These are phyloP conservation scores for Paramecium tetraurelia DNA, from an alignment of 73 alveolate genomes.

Conservation along the genomic window DNA sequence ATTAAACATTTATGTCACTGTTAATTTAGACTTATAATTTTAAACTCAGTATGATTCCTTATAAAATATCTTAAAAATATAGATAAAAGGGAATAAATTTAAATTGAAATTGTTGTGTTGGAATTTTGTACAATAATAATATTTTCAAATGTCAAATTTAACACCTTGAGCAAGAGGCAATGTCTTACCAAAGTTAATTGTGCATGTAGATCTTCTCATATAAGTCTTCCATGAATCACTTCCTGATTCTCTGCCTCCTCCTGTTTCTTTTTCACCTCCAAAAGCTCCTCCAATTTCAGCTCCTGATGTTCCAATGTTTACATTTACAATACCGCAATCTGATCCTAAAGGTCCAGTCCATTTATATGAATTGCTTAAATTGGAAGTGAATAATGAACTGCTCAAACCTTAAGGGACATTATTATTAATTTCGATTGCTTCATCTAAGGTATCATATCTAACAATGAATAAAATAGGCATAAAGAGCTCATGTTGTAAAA, in stretches of 20 bases:
- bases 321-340: slow-evolving; percentile 91
- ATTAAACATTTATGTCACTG: background rate
- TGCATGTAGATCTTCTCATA: slow-evolving; percentile 93
- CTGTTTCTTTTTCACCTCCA: slow-evolving; percentile 97
- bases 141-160: slow-evolving; percentile 73
- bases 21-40: background rate
- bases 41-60: background rate
- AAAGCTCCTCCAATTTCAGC: slow-evolving; percentile 97
- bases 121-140: background rate
- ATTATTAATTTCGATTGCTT: slow-evolving; percentile 81
- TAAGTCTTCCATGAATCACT: slow-evolving; percentile 92
- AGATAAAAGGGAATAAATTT: background rate
- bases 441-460: slow-evolving; percentile 79
- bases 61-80: too few species aligned
- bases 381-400: slow-evolving; percentile 79
- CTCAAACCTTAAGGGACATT: slow-evolving; percentile 91
- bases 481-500: slow-evolving; percentile 77
- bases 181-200: slow-evolving; percentile 75
- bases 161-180: slow-evolving; percentile 90
- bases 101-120: background rate
- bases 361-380: slow-evolving; percentile 76
- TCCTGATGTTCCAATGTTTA: slow-evolving; percentile 90
- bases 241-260: slow-evolving; percentile 96
- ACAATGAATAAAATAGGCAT: slow-evolving; percentile 82
- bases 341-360: slow-evolving; percentile 76